Evolutionary conservation across 192 early-diverging fungal species (phyloP).

Genomic region (Coemansia sp.): DNA sequence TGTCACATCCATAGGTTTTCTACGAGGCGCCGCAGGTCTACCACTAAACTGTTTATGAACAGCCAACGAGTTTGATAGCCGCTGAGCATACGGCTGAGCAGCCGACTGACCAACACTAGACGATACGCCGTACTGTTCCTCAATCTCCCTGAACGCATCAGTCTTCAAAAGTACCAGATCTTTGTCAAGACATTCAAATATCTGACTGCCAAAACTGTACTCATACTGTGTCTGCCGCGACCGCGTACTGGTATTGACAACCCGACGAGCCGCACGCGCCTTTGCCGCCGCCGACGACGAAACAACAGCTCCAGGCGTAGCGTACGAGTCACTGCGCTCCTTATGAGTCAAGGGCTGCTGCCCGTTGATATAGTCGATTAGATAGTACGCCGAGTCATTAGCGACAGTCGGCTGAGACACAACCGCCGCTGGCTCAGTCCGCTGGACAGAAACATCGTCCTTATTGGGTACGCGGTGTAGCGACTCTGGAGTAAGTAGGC

Average conservation of each 20-base stretch:
- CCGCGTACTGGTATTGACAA: slow-evolving; percentile 49
- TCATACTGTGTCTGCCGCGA: slow-evolving; percentile 56
- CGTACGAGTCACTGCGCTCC: slow-evolving; percentile 9
- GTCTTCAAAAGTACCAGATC: slow-evolving; percentile 50
- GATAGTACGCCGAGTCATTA: slow-evolving; percentile 46
- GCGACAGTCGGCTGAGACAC: slow-evolving; percentile 4
- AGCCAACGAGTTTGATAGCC: neutral
- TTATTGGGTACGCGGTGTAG: slow-evolving; percentile 27
- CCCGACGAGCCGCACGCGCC: slow-evolving; percentile 34
- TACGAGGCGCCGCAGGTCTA: slow-evolving; percentile 15
- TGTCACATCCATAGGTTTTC: slow-evolving; percentile 37
- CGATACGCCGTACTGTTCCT: neutral
- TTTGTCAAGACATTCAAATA: slow-evolving; percentile 53
- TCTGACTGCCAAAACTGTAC: slow-evolving; percentile 57
- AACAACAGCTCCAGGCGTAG: neutral
- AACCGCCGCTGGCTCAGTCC: neutral
- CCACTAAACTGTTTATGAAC: neutral
- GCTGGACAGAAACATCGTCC: slow-evolving; percentile 1
- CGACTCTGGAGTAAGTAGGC: slow-evolving; percentile 49
- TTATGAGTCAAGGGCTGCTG: slow-evolving; percentile 8
- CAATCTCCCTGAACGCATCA: slow-evolving; percentile 38
- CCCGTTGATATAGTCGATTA: slow-evolving; percentile 54
- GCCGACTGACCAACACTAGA: neutral
- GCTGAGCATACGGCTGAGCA: slow-evolving; percentile 7
- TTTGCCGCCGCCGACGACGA: neutral